Evolutionary conservation across 768 basidiomycete species (phyloP).

Genomic region (Kwoniella bestiolae): DNA sequence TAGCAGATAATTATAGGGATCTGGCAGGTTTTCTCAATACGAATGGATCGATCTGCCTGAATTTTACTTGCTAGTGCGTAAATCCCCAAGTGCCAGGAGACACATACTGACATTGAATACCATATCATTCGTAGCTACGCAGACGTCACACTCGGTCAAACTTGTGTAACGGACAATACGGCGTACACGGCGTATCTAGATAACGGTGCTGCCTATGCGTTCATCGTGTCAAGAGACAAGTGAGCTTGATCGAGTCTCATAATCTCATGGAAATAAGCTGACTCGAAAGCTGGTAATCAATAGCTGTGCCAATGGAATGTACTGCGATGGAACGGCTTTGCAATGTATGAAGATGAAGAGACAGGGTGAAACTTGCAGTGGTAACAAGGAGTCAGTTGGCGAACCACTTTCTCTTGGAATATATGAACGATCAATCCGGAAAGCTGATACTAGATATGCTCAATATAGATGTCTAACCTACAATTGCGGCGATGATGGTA

Average conservation of each 20-base stretch:
- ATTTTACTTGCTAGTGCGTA: constrained; percentile 75
- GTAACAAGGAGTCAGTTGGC: constrained; percentile 63
- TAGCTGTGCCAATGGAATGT: constrained; percentile 73
- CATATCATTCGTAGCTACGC: constrained; percentile 67
- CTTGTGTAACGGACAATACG: constrained; percentile 77
- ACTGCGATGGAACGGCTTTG: constrained; percentile 70
- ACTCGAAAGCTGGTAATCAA: no score
- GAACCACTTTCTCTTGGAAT: background rate
- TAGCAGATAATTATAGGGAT: constrained; percentile 67
- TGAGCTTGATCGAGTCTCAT: constrained; percentile 59
- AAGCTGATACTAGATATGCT: background rate
- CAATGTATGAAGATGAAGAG: constrained; percentile 67
- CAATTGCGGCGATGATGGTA: constrained; percentile 68
- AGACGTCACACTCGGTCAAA: constrained; percentile 68
- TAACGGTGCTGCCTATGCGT: constrained; percentile 66
- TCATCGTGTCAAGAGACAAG: constrained; percentile 73
- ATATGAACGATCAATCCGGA: background rate
- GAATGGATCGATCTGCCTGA: constrained; percentile 83
- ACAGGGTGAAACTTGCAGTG: constrained; percentile 66
- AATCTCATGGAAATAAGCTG: no score
- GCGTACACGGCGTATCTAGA: constrained; percentile 72
- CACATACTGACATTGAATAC: background rate
- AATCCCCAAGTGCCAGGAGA: background rate
- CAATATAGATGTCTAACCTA: constrained; percentile 69
- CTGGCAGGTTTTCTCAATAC: constrained; percentile 67